Base-by-base conservation (phyloP, 1,284 basidiomycete species). In the Trichosporon asahii region DNA sequence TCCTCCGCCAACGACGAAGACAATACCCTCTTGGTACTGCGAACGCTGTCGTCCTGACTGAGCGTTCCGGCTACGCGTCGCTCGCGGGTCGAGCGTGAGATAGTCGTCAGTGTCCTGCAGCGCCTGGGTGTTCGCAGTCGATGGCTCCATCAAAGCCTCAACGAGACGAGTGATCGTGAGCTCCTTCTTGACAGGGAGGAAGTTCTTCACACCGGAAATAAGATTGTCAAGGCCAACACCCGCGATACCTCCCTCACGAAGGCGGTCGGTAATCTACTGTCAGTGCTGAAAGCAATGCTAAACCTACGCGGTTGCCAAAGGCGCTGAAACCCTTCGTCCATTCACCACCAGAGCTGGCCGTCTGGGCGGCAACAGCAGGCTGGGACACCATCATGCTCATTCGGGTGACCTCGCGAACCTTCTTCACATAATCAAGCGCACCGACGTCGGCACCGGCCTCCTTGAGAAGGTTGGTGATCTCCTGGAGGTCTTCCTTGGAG, bases 201-300 rank as follows among this genome's bases (percentile, higher is more conserved):
- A 96, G 85, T 98, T 98, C 84, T 98, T 98, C 72, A 99, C 97
- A 33, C 95, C 96, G 1, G 95, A 95, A 70, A 99, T 93, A 12
- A 99, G 86, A 81, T 97, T 96, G 80, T 99, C 96, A 49, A 97
- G 86, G 0, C 85, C 85, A 21, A 85, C 85, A n/a, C 84, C 84
- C 63, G 83, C 83, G 76, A 88, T 84, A 25, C 94, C 94, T 44
- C 94, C 92, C 81, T 98, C 96, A 84, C 97, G 94, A 71, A 99
- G 85, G 61, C 94, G 88, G 81, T 96, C 94, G 0, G 95, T 95
- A 65, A 97, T 88, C 73, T 79, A 66, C 31, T 31, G 46, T 71
- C 64, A 73, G 68, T 61, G 15, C 37, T n/a, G 29, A 18, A 57
- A 65, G 31, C 31, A 69, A 11, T 57, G 5, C 23, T 27, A 61